phyloP scores from a whole-genome alignment of 257 asterid species.

The Penstemon barbatus region DNA sequence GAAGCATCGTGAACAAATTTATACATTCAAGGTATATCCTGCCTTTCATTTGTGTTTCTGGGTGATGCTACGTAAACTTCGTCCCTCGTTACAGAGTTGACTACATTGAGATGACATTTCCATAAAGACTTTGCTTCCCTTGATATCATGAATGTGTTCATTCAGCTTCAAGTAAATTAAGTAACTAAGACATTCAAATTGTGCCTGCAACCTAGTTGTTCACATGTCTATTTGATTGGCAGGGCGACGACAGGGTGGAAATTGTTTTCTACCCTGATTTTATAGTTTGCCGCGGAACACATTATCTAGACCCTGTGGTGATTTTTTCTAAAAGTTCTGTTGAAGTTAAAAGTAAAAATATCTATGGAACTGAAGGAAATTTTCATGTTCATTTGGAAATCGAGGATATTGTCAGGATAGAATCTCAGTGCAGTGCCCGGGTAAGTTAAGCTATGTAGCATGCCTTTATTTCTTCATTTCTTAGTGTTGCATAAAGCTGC shows the following conservation, averaged over 20 bases:
- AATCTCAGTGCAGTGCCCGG: constrained; percentile 65
- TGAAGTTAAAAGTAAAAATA: constrained; percentile 51
- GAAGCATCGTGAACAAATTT: constrained; percentile 2
- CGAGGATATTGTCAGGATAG: constrained; percentile 62
- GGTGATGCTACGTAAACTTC: constrained; percentile 21
- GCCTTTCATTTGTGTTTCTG: constrained; percentile 20
- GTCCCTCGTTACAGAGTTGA: constrained; percentile 13
- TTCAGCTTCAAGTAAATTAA: constrained; percentile 6
- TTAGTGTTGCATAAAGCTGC: constrained; percentile 18
- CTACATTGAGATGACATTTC: constrained; percentile 22
- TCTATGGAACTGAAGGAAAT: constrained; percentile 32
- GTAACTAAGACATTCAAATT: constrained; percentile 20
- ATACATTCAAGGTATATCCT: constrained; percentile 9
- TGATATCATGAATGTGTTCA: constrained; percentile 11
- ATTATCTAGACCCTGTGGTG: constrained; percentile 48
- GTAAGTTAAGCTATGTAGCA: constrained; percentile 41
- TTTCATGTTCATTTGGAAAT: constrained; percentile 52
- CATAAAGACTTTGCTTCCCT: background rate
- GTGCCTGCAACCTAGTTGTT: constrained; percentile 32
- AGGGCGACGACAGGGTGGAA: constrained; percentile 47
- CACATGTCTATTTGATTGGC: constrained; percentile 37
- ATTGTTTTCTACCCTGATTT: constrained; percentile 56
- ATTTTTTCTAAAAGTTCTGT: constrained; percentile 54
- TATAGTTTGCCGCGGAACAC: constrained; percentile 40
- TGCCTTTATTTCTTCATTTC: constrained; percentile 17